A percentile compares a stretch with the other conserved stretches of the same genome.
phyloP scores from a whole-genome alignment of 768 basidiomycete genomes.

The Kwoniella dejecticola region DNA sequence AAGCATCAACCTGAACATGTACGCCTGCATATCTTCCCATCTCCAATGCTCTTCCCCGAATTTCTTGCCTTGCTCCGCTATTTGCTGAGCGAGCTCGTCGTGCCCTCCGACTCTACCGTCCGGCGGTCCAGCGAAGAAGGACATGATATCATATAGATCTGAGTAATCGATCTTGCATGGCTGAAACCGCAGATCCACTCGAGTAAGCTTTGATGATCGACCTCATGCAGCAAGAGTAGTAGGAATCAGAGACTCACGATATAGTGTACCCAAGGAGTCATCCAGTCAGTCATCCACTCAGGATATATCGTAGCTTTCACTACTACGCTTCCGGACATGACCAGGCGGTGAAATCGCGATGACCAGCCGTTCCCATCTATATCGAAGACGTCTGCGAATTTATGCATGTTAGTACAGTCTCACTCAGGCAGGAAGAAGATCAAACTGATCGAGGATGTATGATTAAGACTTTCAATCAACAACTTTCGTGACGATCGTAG shows the following conservation, averaged over 20 bases:
- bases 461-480: too few relatives aligned
- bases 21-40: constrained; percentile 56
- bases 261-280: constrained; percentile 57
- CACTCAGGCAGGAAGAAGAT: too few relatives aligned
- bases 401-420: neutral
- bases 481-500: neutral
- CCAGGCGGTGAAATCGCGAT: constrained; percentile 49
- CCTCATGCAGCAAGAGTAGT: too few relatives aligned
- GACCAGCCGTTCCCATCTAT: constrained; percentile 57
- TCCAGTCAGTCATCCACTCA: constrained; percentile 55
- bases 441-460: too few relatives aligned
- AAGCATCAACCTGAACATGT: constrained; percentile 52
- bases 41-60: constrained; percentile 54
- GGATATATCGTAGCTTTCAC: constrained; percentile 55
- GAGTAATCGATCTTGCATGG: constrained; percentile 54
- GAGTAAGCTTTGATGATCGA: too few relatives aligned
- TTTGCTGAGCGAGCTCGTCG: constrained; percentile 49
- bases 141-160: constrained; percentile 52
- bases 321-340: constrained; percentile 53
- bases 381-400: constrained; percentile 30
- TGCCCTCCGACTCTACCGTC: constrained; percentile 40
- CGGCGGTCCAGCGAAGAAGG: constrained; percentile 53
- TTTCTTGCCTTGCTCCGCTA: constrained; percentile 45
- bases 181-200: constrained; percentile 24
- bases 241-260: constrained; percentile 55